Evolutionary conservation across 441 rosid species (phyloP).

Genomic region (Dalechampia spathulata): DNA sequence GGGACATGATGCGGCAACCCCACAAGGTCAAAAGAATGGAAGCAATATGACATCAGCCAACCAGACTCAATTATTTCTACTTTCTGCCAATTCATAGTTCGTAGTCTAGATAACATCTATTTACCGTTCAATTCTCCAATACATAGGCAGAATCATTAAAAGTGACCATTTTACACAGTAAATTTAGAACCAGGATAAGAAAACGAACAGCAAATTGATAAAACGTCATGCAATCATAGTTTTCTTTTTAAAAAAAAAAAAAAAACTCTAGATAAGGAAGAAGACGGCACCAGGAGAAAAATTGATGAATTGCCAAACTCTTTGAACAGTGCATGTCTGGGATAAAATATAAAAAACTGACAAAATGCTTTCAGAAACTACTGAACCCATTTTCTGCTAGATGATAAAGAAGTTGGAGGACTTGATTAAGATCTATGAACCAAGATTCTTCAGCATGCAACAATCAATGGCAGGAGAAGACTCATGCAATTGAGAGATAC

Average conservation of each 20-base stretch:
- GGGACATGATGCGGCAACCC: constrained; percentile 27
- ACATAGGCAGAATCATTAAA: background rate
- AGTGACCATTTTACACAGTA: background rate
- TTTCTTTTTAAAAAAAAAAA: background rate
- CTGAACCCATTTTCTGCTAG: background rate
- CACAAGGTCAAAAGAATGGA: constrained; percentile 25
- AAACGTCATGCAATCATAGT: background rate
- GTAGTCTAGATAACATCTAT: background rate
- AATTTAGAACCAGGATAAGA: background rate
- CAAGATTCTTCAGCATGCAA: background rate
- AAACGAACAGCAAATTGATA: background rate
- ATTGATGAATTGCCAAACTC: constrained; percentile 8
- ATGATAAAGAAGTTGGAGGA: constrained; percentile 4
- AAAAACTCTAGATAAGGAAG: background rate
- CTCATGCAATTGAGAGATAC: constrained; percentile 3
- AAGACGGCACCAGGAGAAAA: background rate
- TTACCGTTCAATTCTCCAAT: constrained; percentile 13
- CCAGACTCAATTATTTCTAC: constrained; percentile 20
- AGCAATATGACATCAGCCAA: constrained; percentile 20
- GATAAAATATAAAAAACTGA: constrained; percentile 1
- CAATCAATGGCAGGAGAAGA: background rate
- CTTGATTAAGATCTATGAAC: constrained; percentile 1
- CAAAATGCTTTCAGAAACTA: constrained; percentile 4
- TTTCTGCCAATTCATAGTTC: constrained; percentile 13
- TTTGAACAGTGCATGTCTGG: constrained; percentile 6